These are phyloP conservation scores for Alectoria sarmentosa DNA, from an alignment of 495 filamentous ascomycete genomes.

Conservation along the genomic window DNA sequence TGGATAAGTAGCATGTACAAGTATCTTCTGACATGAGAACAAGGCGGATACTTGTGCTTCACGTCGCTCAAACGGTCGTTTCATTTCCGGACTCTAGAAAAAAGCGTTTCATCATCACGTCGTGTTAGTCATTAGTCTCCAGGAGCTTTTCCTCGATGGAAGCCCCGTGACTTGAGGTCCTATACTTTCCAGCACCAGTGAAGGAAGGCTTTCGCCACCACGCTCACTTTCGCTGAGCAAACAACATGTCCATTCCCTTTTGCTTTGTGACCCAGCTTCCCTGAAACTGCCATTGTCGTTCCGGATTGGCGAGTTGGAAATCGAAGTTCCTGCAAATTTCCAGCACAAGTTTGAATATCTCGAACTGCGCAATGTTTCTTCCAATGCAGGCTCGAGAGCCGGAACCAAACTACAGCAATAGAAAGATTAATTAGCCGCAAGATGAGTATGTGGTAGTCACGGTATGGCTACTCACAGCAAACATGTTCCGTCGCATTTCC, in stretches of 20 bases:
- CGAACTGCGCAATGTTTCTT: constrained; percentile 3
- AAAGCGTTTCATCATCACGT: too few species aligned
- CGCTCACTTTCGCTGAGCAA: background rate
- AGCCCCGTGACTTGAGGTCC: too few species aligned
- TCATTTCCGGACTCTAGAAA: too few species aligned
- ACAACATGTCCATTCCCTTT: constrained; percentile 13
- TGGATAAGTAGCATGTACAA: too few species aligned
- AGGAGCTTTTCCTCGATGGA: too few species aligned
- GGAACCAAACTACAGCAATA: constrained; percentile 7
- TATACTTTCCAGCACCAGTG: too few species aligned
- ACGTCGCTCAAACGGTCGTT: too few species aligned
- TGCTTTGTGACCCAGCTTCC: constrained; percentile 14
- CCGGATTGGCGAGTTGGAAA: background rate
- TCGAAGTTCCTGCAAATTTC: constrained; percentile 9
- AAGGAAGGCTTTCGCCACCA: background rate
- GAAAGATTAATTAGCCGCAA: background rate
- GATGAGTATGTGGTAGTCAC: background rate
- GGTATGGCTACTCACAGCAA: constrained; percentile 22
- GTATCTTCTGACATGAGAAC: too few species aligned
- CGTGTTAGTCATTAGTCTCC: too few species aligned
- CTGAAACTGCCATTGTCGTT: background rate
- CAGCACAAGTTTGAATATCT: constrained; percentile 2
- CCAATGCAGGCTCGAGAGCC: constrained; percentile 12
- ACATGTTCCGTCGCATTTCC: constrained; percentile 51
- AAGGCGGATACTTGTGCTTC: too few species aligned